Base-by-base conservation (phyloP, 805 yeast genomes). In the Yarrowia sp. region DNA sequence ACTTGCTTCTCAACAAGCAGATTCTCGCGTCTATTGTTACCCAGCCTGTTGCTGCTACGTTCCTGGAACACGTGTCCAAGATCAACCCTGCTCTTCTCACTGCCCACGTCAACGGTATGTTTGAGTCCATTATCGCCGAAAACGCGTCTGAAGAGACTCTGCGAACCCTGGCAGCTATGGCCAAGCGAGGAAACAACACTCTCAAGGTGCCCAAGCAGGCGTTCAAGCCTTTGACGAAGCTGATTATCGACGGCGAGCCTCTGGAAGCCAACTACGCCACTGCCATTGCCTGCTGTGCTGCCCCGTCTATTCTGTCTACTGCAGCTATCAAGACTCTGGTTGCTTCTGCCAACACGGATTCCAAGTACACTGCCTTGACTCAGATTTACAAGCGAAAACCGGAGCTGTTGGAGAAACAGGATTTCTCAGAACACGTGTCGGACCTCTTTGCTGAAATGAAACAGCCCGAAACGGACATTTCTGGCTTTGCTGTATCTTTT, bases 71-170 rank as follows among this genome's bases (percentile, higher is more conserved):
- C 44, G 82, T 89, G 2, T 85, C 96, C 0, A 70, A 73, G 2
- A 78, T 82, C 3, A 77, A 83, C 52, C 97, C 97, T 0, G 80
- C 81, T 14, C 84, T 87, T 1, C 81, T 91, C 72, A 83, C 83
- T 68, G 80, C 81, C 35, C 89, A 89, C 69, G 77, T 87, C 10
- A 75, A 79, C 5, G 80, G 81, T 7, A 75, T 91, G 64, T 46
- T 35, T 10, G 77, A 80, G 4, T 73, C 77, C 0, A 69, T 79
- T 11, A 73, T 85, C 2, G 74, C 74, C 64, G 66, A 69, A 17
- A 68, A 69, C 21, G 65, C 38, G 4, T 58, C 63, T 4, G 51
- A 41, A 11, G 63, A 58, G 24, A 33, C 51, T 32, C 41, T 58
- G 2, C 30, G 63, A 43, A 43, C 51, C 19, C 44, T 58, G 36